Evolutionary conservation across 2,329 filamentous ascomycete species (phyloP).

Genomic region (Fonsecaea pedrosoi): DNA sequence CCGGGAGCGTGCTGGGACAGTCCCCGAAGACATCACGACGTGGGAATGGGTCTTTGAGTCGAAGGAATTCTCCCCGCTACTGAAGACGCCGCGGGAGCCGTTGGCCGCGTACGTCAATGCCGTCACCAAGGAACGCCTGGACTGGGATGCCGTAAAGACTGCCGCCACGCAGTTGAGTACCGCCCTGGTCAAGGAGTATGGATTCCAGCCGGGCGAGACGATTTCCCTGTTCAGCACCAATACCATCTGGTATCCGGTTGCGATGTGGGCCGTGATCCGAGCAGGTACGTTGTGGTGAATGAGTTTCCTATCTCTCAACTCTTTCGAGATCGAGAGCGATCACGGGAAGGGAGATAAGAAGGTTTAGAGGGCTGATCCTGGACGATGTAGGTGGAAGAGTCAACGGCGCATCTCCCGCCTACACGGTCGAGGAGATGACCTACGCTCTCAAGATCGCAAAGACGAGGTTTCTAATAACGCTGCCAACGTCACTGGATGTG

Average conservation of each 20-base stretch:
- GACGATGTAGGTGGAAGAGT: slow-evolving; percentile 55
- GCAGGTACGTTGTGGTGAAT: slow-evolving; percentile 45
- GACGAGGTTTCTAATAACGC: slow-evolving; percentile 65
- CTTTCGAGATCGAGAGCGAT: neutral
- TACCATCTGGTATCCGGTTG: slow-evolving; percentile 71
- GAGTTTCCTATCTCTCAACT: neutral
- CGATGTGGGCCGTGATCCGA: slow-evolving; percentile 63
- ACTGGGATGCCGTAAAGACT: slow-evolving; percentile 63
- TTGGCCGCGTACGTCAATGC: slow-evolving; percentile 65
- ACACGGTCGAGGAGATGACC: slow-evolving; percentile 72
- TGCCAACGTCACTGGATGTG: slow-evolving; percentile 61
- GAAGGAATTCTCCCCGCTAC: slow-evolving; percentile 56
- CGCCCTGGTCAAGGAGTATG: slow-evolving; percentile 62
- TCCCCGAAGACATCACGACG: slow-evolving; percentile 61
- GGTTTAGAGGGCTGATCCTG: neutral
- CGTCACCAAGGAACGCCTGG: slow-evolving; percentile 63
- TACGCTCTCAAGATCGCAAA: slow-evolving; percentile 66
- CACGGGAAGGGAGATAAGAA: neutral
- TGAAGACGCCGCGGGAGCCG: slow-evolving; percentile 46
- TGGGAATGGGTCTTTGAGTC: slow-evolving; percentile 69
- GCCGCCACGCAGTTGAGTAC: slow-evolving; percentile 66
- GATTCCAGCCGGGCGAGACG: slow-evolving; percentile 61
- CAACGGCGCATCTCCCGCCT: slow-evolving; percentile 68
- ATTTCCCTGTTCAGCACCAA: slow-evolving; percentile 69
- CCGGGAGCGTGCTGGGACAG: slow-evolving; percentile 43